Base-by-base conservation (phyloP, 345 rosid species). In the Corchorus capsularis region DNA sequence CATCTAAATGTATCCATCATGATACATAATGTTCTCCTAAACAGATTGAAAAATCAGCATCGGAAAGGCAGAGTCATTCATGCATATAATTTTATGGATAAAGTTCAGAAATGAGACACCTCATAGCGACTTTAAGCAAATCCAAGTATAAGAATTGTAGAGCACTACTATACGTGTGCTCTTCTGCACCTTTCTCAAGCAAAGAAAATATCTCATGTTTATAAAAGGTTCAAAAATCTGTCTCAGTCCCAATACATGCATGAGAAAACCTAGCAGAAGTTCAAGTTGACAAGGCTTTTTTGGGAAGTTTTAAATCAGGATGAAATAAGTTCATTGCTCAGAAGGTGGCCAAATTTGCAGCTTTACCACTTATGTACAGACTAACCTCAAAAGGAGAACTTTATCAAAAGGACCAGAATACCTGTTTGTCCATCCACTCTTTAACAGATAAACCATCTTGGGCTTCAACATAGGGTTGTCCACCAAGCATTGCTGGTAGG, bases 371-470 rank as follows among this genome's bases (percentile, higher is more conserved):
- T 69, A 67, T 16, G 45, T 37, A 41, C 45, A 3, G 32, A n/a
- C 15, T 17, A 57, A 73, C 66, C 56, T n/a, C 17, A 8, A 34
- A 71, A 63, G 63, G 37, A 70, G 17, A 47, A 20, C 43, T 75
- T 19, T 8, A 59, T 57, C 55, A 78, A 70, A 70, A 70, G 10
- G 10, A 71, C 55, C 9, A 27, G 43, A 15, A 47, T 81, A 90
- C 97, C 91, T 93, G 97, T 83, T 92, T 89, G 84, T 77, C 79
- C 98, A 93, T 95, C 98, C 99, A 93, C 57, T 95, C 92, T 80
- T 86, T 80, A 80, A 92, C 98, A 67, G 81, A 78, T 71, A 93
- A 77, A 83, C 94, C 96, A 86, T 95, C 98, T 84, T 95, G 98
- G 75, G 98, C 97, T 80, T 95, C 92, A 69, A 95, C 99, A 86